A percentile compares a stretch with the other conserved stretches of the same genome.
Evolutionary conservation across 768 basidiomycete species (phyloP).

Genomic region (Grammothele lineata): DNA sequence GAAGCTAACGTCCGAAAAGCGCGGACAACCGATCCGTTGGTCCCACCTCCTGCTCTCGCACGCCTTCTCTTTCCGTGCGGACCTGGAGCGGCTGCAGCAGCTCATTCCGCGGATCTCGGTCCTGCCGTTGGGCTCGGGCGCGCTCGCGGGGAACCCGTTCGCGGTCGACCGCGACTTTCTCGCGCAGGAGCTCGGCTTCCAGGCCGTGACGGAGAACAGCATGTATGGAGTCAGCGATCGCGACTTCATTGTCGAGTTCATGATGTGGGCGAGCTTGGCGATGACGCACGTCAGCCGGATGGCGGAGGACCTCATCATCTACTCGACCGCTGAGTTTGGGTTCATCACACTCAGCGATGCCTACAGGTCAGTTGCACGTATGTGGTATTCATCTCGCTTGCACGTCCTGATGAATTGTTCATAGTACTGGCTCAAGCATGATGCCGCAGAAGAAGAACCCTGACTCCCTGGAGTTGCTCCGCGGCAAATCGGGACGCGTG

Average conservation of each 20-base stretch:
- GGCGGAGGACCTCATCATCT: slow-evolving; percentile 95
- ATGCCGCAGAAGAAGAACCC: slow-evolving; percentile 99
- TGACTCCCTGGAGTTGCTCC: slow-evolving; percentile 90
- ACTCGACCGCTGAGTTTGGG: slow-evolving; percentile 96
- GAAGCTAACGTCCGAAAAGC: slow-evolving; percentile 48
- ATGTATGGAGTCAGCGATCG: slow-evolving; percentile 96
- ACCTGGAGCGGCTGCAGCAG: slow-evolving; percentile 80
- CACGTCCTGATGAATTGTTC: slow-evolving; percentile 1
- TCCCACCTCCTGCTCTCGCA: slow-evolving; percentile 95
- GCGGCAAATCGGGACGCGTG: slow-evolving; percentile 92
- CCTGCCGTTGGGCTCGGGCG: slow-evolving; percentile 90
- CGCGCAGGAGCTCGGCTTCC: slow-evolving; percentile 84
- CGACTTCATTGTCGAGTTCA: slow-evolving; percentile 94
- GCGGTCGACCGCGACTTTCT: slow-evolving; percentile 91
- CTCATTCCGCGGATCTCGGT: slow-evolving; percentile 88
- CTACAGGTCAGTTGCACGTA: slow-evolving; percentile 62
- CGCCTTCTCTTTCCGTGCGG: slow-evolving; percentile 87
- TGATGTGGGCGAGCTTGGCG: slow-evolving; percentile 92
- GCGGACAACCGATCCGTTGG: slow-evolving; percentile 98
- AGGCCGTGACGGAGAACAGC: slow-evolving; percentile 89
- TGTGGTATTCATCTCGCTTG: background rate
- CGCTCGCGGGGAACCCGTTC: slow-evolving; percentile 96
- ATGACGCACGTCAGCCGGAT: slow-evolving; percentile 94
- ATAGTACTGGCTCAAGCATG: slow-evolving; percentile 95
- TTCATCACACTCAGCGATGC: slow-evolving; percentile 96